Percentiles rank a stretch among this genome's conserved stretches.
Evolutionary conservation across 306 rosid genomes (phyloP).

Genomic region (Crotalaria pallida): DNA sequence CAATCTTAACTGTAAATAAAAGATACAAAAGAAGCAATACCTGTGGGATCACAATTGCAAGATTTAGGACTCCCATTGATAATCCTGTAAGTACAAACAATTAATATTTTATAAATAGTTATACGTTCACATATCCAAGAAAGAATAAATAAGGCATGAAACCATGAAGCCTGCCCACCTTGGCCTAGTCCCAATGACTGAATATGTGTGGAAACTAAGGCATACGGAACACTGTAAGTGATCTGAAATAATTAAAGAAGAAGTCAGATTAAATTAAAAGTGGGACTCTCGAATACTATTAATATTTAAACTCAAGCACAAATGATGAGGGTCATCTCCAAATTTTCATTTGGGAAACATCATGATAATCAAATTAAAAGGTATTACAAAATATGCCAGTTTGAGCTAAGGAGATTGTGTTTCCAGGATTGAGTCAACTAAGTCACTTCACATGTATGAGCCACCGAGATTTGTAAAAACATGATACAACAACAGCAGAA

Average conservation of each 20-base stretch:
- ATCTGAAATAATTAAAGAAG: slow-evolving; percentile 53
- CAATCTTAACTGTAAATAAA: background rate
- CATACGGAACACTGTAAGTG: slow-evolving; percentile 91
- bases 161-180: slow-evolving; percentile 41
- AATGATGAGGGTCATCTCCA: background rate
- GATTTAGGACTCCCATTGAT: slow-evolving; percentile 92
- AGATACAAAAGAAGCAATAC: slow-evolving; percentile 39
- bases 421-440: background rate
- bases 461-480: background rate
- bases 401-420: background rate
- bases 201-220: slow-evolving; percentile 69
- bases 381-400: background rate
- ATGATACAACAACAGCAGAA: background rate
- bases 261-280: slow-evolving; percentile 19
- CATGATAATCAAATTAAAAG: background rate
- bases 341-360: slow-evolving; percentile 5
- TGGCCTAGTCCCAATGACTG: slow-evolving; percentile 93
- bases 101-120: slow-evolving; percentile 23
- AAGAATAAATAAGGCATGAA: slow-evolving; percentile 9
- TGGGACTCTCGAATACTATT: background rate
- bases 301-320: background rate
- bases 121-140: slow-evolving; percentile 2
- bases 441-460: background rate
- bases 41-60: slow-evolving; percentile 88
- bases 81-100: slow-evolving; percentile 57